Conservation (phyloP, 2,329 filamentous ascomycete genomes). For the Cercospora sp. region DNA sequence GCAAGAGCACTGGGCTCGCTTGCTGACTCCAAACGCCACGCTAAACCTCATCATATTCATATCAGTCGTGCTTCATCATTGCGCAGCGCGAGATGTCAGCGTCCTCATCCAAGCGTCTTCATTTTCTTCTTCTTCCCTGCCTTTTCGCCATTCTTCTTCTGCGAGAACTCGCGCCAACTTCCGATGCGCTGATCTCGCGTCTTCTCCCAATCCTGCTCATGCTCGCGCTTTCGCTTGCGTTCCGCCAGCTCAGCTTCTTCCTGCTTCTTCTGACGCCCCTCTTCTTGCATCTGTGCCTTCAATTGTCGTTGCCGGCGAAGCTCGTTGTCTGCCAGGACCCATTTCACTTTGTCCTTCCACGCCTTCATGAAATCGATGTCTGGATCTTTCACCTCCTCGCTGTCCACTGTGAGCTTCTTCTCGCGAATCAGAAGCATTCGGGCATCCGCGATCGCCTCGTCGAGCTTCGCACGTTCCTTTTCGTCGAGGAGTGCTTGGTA, state of each 20-base stretch:
- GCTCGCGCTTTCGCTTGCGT: slow-evolving; percentile 67
- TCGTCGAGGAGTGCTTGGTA: slow-evolving; percentile 90
- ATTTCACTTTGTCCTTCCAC: slow-evolving; percentile 87
- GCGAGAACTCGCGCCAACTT: slow-evolving; percentile 91
- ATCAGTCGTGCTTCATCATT: not conserved
- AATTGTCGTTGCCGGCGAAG: slow-evolving; percentile 77
- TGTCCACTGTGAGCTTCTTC: slow-evolving; percentile 88
- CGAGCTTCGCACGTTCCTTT: slow-evolving; percentile 80
- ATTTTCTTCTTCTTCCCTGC: slow-evolving; percentile 56
- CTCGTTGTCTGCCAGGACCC: slow-evolving; percentile 92
- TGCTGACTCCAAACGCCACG: slow-evolving; percentile 16
- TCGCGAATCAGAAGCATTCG: slow-evolving; percentile 93
- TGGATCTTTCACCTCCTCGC: slow-evolving; percentile 70
- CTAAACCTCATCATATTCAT: slow-evolving; percentile 10
- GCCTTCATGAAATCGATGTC: slow-evolving; percentile 77
- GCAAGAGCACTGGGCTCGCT: not conserved
- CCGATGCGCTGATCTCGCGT: slow-evolving; percentile 87
- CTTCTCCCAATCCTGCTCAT: slow-evolving; percentile 93
- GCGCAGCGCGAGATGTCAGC: not conserved
- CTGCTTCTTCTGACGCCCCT: slow-evolving; percentile 83
- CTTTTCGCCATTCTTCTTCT: slow-evolving; percentile 47
- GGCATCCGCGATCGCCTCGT: slow-evolving; percentile 94
- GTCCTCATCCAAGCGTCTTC: slow-evolving; percentile 52
- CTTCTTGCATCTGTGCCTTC: slow-evolving; percentile 94
- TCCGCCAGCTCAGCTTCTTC: slow-evolving; percentile 79